Conservation (phyloP, 1,284 basidiomycete genomes). For the Ganoderma lucidum region DNA sequence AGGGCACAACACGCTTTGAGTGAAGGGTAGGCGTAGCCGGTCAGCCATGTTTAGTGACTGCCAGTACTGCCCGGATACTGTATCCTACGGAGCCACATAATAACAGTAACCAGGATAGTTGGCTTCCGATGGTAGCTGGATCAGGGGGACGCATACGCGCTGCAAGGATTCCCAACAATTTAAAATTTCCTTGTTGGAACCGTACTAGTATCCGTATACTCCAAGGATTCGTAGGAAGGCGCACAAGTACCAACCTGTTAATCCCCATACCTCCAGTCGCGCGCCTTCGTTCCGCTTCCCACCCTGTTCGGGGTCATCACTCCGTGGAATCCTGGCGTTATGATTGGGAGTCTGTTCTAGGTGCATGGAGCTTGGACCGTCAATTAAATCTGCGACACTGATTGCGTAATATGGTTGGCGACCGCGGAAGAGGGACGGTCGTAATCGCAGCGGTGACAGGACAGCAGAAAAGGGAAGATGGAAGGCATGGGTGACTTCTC, state of each 20-base stretch:
- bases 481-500: slow-evolving; percentile 75
- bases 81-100: background rate
- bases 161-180: background rate
- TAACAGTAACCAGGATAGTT: background rate
- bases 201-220: slow-evolving; percentile 43
- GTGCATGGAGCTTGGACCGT: slow-evolving; percentile 28
- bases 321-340: slow-evolving; percentile 29
- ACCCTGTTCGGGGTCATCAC: slow-evolving; percentile 38
- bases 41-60: background rate
- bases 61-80: background rate
- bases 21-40: too few species aligned
- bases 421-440: slow-evolving; percentile 61
- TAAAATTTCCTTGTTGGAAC: background rate
- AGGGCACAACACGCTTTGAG: background rate
- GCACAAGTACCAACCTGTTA: slow-evolving; percentile 84
- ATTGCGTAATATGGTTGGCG: slow-evolving; percentile 69
- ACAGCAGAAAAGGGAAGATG: slow-evolving; percentile 71
- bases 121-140: background rate
- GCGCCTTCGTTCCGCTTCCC: slow-evolving; percentile 49
- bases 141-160: background rate
- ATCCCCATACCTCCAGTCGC: slow-evolving; percentile 77
- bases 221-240: slow-evolving; percentile 61
- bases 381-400: slow-evolving; percentile 71
- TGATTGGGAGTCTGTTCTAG: slow-evolving; percentile 16
- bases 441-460: slow-evolving; percentile 52